A percentile compares a stretch with the other conserved stretches of the same genome.
These are phyloP conservation scores for Oenanthe javanica DNA, from an alignment of 140 eudicot genomes.

Conservation along the genomic window DNA sequence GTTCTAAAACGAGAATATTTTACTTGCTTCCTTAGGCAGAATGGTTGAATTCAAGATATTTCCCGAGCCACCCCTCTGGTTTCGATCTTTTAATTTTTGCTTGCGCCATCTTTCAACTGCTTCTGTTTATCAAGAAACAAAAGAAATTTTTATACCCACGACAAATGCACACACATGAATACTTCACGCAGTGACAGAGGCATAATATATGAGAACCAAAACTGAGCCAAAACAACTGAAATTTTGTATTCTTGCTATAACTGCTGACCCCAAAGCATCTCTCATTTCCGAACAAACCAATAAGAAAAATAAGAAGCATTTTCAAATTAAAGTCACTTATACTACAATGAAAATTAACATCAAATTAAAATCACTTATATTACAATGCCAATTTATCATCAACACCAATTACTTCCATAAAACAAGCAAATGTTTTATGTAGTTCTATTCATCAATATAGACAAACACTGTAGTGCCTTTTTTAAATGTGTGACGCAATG, in stretches of 20 bases:
- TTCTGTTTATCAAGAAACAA: conserved; percentile 38
- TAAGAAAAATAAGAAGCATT: background rate
- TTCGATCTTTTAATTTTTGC: conserved; percentile 45
- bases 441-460: too few species aligned
- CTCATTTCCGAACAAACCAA: background rate
- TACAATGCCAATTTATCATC: too few species aligned
- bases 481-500: too few species aligned
- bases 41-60: conserved; percentile 36
- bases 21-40: conserved; percentile 66
- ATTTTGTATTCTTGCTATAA: background rate
- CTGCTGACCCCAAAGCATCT: background rate
- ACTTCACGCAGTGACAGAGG: background rate
- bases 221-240: background rate
- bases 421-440: too few species aligned
- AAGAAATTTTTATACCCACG: conserved; percentile 2
- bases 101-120: conserved; percentile 74
- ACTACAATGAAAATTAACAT: too few species aligned
- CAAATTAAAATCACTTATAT: too few species aligned
- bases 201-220: background rate
- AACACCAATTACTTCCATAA: too few species aligned
- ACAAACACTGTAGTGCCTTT: too few species aligned
- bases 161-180: background rate
- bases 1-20: conserved; percentile 5
- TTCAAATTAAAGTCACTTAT: background rate
- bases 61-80: conserved; percentile 35